Conservation (phyloP, 805 yeast genomes). For the Candida bentonensis region DNA sequence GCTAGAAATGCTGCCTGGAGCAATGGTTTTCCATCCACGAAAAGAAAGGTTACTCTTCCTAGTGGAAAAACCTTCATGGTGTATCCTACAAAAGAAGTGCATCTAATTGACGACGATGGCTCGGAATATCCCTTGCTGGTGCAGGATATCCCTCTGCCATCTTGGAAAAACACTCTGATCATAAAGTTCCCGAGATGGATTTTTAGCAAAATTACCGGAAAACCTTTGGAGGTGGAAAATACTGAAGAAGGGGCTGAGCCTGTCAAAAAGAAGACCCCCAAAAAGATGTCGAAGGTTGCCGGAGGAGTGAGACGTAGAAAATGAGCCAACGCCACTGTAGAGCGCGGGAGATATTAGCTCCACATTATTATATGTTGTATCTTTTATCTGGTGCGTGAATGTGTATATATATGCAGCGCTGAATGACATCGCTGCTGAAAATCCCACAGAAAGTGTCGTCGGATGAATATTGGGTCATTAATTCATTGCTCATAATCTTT, state of each 20-base stretch:
- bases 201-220: slow-evolving; percentile 9
- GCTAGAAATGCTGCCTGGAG: slow-evolving; percentile 20
- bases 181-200: slow-evolving; percentile 14
- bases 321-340: slow-evolving; percentile 3
- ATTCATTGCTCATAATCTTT: slow-evolving; percentile 21
- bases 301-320: slow-evolving; percentile 8
- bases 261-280: slow-evolving; percentile 7
- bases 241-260: not conserved
- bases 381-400: too few relatives aligned
- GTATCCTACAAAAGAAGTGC: slow-evolving; percentile 21
- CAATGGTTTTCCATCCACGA: slow-evolving; percentile 16
- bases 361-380: too few relatives aligned
- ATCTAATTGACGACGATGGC: slow-evolving; percentile 17
- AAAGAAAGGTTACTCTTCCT: slow-evolving; percentile 14
- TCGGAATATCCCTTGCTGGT: slow-evolving; percentile 18
- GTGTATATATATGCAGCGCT: too few relatives aligned
- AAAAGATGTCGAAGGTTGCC: slow-evolving; percentile 10
- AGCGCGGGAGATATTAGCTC: too few relatives aligned
- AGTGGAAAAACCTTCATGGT: slow-evolving; percentile 21
- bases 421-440: too few relatives aligned
- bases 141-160: slow-evolving; percentile 19
- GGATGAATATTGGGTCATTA: too few relatives aligned
- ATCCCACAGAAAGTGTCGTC: too few relatives aligned
- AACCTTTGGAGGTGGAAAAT: slow-evolving; percentile 3
- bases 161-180: slow-evolving; percentile 21